phyloP scores from a whole-genome alignment of 2,329 filamentous ascomycete species.

The Apiospora phragmitis region DNA sequence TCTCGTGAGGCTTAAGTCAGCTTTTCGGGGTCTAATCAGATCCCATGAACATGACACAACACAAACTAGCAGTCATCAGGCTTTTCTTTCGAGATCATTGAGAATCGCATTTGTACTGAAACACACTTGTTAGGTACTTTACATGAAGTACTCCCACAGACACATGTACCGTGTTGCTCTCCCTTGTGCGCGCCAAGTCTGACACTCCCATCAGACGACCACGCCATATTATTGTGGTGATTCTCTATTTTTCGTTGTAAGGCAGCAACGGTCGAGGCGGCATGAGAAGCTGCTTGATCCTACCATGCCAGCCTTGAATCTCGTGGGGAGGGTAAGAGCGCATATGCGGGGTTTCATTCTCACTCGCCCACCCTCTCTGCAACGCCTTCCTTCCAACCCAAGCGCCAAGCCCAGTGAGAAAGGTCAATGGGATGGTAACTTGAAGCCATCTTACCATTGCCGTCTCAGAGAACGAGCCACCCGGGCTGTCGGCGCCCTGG shows the following conservation, averaged over 20 bases:
- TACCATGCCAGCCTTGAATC: neutral
- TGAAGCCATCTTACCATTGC: constrained; percentile 37
- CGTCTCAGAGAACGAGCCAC: constrained; percentile 29
- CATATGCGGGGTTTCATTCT: neutral
- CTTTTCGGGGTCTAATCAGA: neutral
- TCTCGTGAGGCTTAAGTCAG: neutral
- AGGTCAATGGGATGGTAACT: constrained; percentile 37
- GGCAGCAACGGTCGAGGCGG: neutral
- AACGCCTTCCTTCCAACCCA: neutral
- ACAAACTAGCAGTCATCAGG: neutral
- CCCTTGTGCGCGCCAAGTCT: neutral
- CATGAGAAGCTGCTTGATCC: neutral
- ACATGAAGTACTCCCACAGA: neutral
- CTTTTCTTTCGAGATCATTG: neutral
- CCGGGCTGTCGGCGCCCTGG: constrained; percentile 10
- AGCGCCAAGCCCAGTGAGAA: constrained; percentile 26
- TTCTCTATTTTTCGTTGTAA: neutral
- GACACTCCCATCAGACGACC: neutral
- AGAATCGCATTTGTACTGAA: neutral
- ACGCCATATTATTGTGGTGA: neutral
- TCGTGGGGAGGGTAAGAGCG: neutral
- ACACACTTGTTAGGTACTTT: neutral
- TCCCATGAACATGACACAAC: neutral
- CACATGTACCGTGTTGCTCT: neutral
- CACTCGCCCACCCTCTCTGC: neutral